Percentiles rank a stretch among this genome's conserved stretches.
These are phyloP conservation scores for Epichloe hybrida DNA, from an alignment of 2,329 filamentous ascomycete species.

Conservation along the genomic window DNA sequence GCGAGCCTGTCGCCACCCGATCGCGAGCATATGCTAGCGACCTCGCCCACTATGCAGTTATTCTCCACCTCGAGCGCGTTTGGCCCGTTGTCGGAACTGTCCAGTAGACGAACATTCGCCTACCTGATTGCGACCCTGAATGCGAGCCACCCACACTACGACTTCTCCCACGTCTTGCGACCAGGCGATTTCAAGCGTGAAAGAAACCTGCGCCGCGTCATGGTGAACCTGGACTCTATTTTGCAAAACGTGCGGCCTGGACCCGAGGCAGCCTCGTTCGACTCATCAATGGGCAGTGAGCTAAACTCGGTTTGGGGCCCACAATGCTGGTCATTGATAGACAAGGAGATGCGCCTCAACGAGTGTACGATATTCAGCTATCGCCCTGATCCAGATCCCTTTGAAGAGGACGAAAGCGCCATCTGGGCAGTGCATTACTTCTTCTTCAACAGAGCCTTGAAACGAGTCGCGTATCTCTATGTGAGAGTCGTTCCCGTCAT, in stretches of 20 bases:
- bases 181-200: conserved; percentile 85
- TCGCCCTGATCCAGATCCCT: conserved; percentile 77
- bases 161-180: conserved; percentile 85
- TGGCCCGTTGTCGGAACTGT: conserved; percentile 74
- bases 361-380: conserved; percentile 87
- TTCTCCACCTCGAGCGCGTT: conserved; percentile 83
- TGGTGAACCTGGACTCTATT: conserved; percentile 77
- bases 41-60: conserved; percentile 43
- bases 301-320: conserved; percentile 65
- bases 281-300: conserved; percentile 27
- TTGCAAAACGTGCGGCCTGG: conserved; percentile 73
- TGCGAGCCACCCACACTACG: conserved; percentile 81
- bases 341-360: conserved; percentile 86
- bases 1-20: conserved; percentile 78
- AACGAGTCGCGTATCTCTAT: conserved; percentile 89
- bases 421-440: conserved; percentile 97
- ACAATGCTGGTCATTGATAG: conserved; percentile 80
- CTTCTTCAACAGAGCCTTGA: conserved; percentile 87
- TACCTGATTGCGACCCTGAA: conserved; percentile 95
- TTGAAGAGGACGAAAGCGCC: conserved; percentile 80
- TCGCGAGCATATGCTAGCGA: conserved; percentile 52
- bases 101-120: conserved; percentile 82
- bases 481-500: conserved; percentile 76
- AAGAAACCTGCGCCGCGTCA: conserved; percentile 64
- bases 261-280: conserved; percentile 30